Evolutionary conservation across 176 grass and related monocot species (phyloP).

Genomic region (Oryza punctata): DNA sequence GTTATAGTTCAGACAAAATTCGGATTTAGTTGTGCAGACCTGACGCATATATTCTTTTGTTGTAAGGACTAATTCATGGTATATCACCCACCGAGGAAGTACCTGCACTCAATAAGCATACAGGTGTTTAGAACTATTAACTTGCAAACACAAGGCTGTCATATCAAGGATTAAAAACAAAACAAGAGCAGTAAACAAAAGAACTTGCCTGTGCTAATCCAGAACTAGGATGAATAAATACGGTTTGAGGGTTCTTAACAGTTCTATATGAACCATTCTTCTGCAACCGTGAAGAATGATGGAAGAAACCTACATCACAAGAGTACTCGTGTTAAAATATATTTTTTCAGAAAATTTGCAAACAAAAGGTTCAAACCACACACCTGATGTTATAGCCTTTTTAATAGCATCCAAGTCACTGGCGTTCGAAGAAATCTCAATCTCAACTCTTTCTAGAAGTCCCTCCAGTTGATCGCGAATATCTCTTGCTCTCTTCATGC

Average conservation of each 20-base stretch:
- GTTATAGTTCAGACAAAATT: not conserved
- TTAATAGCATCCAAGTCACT: constrained; percentile 76
- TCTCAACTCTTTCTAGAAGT: constrained; percentile 93
- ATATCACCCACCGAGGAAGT: constrained; percentile 80
- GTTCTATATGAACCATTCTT: constrained; percentile 91
- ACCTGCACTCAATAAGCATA: constrained; percentile 47
- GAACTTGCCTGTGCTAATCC: constrained; percentile 78
- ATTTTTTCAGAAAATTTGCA: not conserved
- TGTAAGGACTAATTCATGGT: constrained; percentile 88
- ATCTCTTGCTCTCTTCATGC: constrained; percentile 93
- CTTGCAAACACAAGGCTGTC: constrained; percentile 4
- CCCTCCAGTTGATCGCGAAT: constrained; percentile 93
- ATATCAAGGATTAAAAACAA: constrained; percentile 9
- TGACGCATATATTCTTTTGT: constrained; percentile 96
- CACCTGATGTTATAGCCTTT: constrained; percentile 94
- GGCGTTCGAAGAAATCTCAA: constrained; percentile 75
- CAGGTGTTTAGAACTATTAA: constrained; percentile 24
- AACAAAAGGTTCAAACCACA: not conserved
- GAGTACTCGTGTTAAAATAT: constrained; percentile 1
- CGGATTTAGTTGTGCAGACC: constrained; percentile 43
- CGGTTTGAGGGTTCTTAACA: constrained; percentile 84
- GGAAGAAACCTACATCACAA: constrained; percentile 83
- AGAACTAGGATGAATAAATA: constrained; percentile 88
- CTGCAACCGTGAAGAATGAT: constrained; percentile 83
- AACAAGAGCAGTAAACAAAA: not conserved